Percentiles rank a stretch among this genome's conserved stretches.
Conservation (phyloP, 345 rosid species). For the Syzygium oleosum region DNA sequence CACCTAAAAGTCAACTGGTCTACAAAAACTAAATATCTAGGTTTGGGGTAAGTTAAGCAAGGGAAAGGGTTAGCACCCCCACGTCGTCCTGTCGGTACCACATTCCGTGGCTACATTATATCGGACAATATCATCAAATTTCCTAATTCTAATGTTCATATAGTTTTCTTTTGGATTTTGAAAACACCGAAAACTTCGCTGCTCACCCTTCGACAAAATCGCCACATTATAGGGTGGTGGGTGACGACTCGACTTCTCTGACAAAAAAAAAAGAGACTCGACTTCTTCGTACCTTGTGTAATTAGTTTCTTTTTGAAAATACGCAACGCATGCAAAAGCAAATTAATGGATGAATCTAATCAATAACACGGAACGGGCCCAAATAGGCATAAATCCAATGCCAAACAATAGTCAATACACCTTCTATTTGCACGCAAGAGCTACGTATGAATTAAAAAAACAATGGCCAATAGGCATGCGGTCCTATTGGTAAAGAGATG, state of each 20-base stretch:
- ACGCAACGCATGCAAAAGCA: background rate
- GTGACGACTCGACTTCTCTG: background rate
- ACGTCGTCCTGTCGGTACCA: background rate
- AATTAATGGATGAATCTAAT: background rate
- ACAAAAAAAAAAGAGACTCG: background rate
- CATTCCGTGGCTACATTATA: background rate
- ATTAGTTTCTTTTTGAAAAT: background rate
- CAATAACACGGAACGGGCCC: background rate
- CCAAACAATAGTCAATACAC: background rate
- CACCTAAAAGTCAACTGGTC: too few species aligned
- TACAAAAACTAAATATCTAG: too few species aligned
- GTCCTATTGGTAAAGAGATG: too few species aligned
- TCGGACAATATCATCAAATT: background rate
- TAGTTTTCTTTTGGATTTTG: background rate
- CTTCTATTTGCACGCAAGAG: background rate
- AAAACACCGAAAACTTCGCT: background rate
- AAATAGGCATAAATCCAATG: background rate
- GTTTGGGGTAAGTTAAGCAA: too few species aligned
- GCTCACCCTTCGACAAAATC: background rate
- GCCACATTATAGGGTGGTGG: background rate
- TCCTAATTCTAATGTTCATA: background rate
- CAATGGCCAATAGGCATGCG: too few species aligned
- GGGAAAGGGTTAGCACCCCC: background rate
- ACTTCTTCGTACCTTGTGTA: background rate
- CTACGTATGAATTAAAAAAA: background rate